Evolutionary conservation across 164 flowering plant species (phyloP).

Genomic region (Nymphaea colorata): DNA sequence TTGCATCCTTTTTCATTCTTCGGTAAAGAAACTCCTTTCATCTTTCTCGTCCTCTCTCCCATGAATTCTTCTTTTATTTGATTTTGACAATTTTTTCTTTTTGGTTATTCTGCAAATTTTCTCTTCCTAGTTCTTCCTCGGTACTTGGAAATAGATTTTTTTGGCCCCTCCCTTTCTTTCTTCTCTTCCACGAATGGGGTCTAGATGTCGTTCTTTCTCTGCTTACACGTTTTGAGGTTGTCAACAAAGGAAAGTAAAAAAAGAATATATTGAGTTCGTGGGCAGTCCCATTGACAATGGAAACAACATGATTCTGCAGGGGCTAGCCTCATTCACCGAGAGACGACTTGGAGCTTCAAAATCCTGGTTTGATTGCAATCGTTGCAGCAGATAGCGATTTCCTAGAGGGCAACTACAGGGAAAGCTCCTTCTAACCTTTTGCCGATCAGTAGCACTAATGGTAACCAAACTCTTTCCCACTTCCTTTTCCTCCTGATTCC

Average conservation of each 20-base stretch:
- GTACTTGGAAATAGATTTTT: no score
- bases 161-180: neutral
- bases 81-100: no score
- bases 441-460: constrained; percentile 35
- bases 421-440: constrained; percentile 30
- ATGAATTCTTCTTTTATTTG: no score
- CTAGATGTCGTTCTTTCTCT: no score
- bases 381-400: constrained; percentile 11
- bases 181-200: no score
- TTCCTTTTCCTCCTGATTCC: neutral
- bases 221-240: neutral
- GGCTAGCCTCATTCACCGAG: constrained; percentile 57
- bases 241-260: neutral
- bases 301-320: constrained; percentile 15
- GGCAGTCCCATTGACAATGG: no score
- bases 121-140: no score
- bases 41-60: no score
- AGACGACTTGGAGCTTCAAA: constrained; percentile 20
- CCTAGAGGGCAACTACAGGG: constrained; percentile 13
- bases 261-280: no score
- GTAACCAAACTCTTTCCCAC: constrained; percentile 23
- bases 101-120: no score
- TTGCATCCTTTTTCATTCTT: no score
- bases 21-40: no score
- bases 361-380: constrained; percentile 18